Base-by-base conservation (phyloP, 768 basidiomycete genomes). In the Hemileccinum rubropunctum region DNA sequence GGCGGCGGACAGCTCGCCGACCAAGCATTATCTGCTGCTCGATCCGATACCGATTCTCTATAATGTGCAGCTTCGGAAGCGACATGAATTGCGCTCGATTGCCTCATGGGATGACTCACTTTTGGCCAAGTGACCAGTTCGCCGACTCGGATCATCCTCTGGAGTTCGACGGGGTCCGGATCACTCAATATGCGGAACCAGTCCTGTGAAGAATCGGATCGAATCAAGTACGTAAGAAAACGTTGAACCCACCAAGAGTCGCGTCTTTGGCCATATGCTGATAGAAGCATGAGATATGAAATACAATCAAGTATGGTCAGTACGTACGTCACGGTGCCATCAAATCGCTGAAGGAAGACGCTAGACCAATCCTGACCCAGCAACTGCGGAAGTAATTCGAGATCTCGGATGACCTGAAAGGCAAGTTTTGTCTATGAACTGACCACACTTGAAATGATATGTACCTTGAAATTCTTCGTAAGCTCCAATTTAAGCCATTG, bases 71-170 rank as follows among this genome's bases (percentile, higher is more conserved):
- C 93, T 95, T 42, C 40, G 38, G 9, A 43, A 8, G n/a, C 6
- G 15, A 50, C 20, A 41, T 66, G 33, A 63, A 46, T 52, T 42
- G 3, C 15, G 38, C 15, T 33, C 35, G 34, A 47, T n/a, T 6
- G 1, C 18, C n/a, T 8, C 20, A 11, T 21, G 11, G 35, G 21
- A 47, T 13, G 4, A 44, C 73, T 50, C 56, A 95, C 90, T 74
- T 95, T 98, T 0, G 97, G 95, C 93, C 93, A 99, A n/a, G 97
- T 90, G 26, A 93, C 95, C 10, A 81, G 65, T 69, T 97, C 78
- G 11, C 97, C 97, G 0, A 92, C 88, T 47, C 74, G 73, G 52
- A 97, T 80, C 91, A 98, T 93, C 53, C 92, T 75, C 52, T 80
- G 83, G 47, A 99, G 74, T 65, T 98, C 91, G 8, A 71, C 61